Evolutionary conservation across 2,329 filamentous ascomycete genomes (phyloP).

Genomic region (Arthrobotrys conoides): DNA sequence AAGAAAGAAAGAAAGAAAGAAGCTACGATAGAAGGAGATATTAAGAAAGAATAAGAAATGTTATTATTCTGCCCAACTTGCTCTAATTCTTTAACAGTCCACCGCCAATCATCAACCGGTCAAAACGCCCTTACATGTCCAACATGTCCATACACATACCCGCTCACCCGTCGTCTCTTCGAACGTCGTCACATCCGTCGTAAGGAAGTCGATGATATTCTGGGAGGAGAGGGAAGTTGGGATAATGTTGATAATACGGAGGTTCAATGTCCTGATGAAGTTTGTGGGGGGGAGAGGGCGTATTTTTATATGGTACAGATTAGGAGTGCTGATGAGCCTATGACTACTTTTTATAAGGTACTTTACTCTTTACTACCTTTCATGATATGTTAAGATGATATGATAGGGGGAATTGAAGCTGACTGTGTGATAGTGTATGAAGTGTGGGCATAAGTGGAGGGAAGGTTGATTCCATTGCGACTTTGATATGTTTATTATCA

Average conservation of each 20-base stretch:
- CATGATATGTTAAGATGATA: conserved; percentile 42
- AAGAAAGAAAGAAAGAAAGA: too few relatives aligned
- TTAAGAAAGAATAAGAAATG: conserved; percentile 61
- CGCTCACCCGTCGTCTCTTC: conserved; percentile 81
- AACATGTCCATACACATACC: conserved; percentile 92
- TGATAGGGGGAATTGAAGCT: conserved; percentile 35
- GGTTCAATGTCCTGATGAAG: conserved; percentile 84
- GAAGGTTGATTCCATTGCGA: conserved; percentile 71
- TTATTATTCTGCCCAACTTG: conserved; percentile 79
- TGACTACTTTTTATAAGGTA: conserved; percentile 96
- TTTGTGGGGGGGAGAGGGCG: conserved; percentile 85
- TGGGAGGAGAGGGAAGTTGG: conserved; percentile 90
- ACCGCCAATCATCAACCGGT: conserved; percentile 66
- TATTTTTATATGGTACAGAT: conserved; percentile 99
- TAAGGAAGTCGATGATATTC: conserved; percentile 88
- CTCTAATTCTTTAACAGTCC: conserved; percentile 84
- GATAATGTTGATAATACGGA: conserved; percentile 87
- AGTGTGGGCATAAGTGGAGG: conserved; percentile 76
- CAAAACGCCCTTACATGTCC: conserved; percentile 92
- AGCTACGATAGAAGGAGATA: too few relatives aligned
- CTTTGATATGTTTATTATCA: too few relatives aligned
- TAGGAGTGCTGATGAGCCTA: conserved; percentile 96
- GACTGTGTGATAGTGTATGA: conserved; percentile 73
- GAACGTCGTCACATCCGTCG: conserved; percentile 84
- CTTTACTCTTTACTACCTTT: neutral